Percentiles rank a stretch among this genome's conserved stretches.
phyloP scores from a whole-genome alignment of 768 basidiomycete genomes.

The Auriscalpium vulgare region DNA sequence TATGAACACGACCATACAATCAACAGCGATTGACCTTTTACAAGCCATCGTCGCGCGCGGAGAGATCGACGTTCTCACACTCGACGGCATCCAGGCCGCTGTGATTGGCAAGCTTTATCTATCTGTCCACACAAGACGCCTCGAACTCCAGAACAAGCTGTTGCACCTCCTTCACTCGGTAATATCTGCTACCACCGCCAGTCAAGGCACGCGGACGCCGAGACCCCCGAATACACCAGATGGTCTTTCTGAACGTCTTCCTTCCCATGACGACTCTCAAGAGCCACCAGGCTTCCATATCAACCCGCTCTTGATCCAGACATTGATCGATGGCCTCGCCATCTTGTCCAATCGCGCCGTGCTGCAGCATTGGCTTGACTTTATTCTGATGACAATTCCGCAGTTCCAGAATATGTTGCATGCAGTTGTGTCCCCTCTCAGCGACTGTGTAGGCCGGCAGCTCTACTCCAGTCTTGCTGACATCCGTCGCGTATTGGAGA shows the following conservation, averaged over 20 bases:
- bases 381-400: conserved; percentile 83
- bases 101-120: conserved; percentile 71
- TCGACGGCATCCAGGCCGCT: conserved; percentile 61
- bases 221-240: conserved; percentile 2
- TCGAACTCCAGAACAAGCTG: conserved; percentile 89
- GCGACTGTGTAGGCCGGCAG: conserved; percentile 73
- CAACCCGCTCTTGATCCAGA: conserved; percentile 69
- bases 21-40: conserved; percentile 69
- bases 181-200: conserved; percentile 53
- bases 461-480: conserved; percentile 51
- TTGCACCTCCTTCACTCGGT: conserved; percentile 86
- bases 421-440: conserved; percentile 61
- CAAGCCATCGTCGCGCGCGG: conserved; percentile 78
- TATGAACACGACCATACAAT: conserved; percentile 60
- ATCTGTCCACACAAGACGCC: conserved; percentile 56
- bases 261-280: conserved; percentile 23
- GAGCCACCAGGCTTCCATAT: conserved; percentile 37
- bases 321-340: conserved; percentile 75
- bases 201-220: conserved; percentile 19
- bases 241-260: conserved; percentile 4
- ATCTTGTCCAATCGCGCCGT: conserved; percentile 63
- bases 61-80: conserved; percentile 53
- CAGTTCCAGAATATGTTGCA: conserved; percentile 73
- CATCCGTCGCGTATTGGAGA: conserved; percentile 20
- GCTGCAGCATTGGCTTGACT: conserved; percentile 94